Conservation (phyloP, 495 filamentous ascomycete species). For the Darksidea phi region DNA sequence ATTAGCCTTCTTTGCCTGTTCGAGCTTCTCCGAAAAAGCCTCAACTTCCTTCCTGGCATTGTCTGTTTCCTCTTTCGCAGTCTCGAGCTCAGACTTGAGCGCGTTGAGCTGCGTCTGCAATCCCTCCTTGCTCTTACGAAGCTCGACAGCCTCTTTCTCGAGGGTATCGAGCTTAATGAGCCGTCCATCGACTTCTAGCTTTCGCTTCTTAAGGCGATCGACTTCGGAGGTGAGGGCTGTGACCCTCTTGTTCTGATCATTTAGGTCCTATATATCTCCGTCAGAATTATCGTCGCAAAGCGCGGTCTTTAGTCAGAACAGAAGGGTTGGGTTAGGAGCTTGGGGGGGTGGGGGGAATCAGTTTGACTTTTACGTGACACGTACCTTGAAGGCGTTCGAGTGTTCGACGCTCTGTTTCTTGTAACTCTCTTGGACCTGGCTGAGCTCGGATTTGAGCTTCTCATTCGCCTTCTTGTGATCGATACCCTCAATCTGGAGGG, state of each 20-base stretch:
- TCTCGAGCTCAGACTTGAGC: not conserved
- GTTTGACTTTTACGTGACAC: too few species aligned
- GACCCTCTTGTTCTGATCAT: not conserved
- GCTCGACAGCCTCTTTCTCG: not conserved
- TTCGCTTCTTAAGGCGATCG: not conserved
- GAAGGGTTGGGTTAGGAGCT: too few species aligned
- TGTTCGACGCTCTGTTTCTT: slow-evolving; percentile 8
- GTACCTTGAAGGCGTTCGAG: slow-evolving; percentile 1
- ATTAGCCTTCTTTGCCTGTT: not conserved
- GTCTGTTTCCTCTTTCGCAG: not conserved
- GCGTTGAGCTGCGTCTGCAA: not conserved
- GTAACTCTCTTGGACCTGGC: not conserved
- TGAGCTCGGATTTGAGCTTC: not conserved
- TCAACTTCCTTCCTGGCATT: not conserved
- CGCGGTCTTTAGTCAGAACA: not conserved
- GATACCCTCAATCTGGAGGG: slow-evolving; percentile 1
- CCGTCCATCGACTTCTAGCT: not conserved
- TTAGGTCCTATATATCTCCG: not conserved
- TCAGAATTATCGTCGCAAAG: not conserved
- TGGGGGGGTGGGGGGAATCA: too few species aligned
- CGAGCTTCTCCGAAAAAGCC: not conserved
- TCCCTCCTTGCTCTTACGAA: not conserved
- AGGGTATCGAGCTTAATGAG: not conserved
- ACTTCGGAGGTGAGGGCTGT: not conserved
- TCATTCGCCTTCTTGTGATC: not conserved